Conservation (phyloP, 2,329 filamentous ascomycete genomes). For the Coniochaeta sp. region DNA sequence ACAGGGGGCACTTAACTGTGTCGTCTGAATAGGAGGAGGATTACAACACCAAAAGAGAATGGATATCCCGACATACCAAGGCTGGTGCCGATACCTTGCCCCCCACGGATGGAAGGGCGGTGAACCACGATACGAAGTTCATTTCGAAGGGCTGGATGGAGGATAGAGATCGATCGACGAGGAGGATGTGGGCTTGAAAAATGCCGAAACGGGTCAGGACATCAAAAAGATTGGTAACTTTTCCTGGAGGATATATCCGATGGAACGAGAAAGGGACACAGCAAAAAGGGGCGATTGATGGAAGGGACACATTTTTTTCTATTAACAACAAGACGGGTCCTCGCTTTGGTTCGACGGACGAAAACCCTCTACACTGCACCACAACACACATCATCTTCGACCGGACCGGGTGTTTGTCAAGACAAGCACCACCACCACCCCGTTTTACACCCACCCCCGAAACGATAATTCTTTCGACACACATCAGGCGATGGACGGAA, state of each 20-base stretch:
- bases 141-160: too few species aligned
- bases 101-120: too few species aligned
- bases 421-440: neutral
- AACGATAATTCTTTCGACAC: slow-evolving; percentile 1
- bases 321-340: slow-evolving; percentile 4
- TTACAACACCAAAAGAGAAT: too few species aligned
- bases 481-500: neutral
- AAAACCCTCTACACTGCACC: slow-evolving; percentile 7
- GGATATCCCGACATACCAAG: too few species aligned
- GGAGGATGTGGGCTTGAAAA: slow-evolving; percentile 3
- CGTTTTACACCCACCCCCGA: neutral
- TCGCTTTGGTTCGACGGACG: slow-evolving; percentile 5
- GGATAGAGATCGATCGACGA: neutral
- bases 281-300: slow-evolving; percentile 5
- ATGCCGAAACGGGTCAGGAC: neutral
- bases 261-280: slow-evolving; percentile 3
- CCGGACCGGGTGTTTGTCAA: neutral
- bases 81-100: neutral
- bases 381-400: neutral
- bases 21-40: slow-evolving; percentile 10
- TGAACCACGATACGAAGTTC: too few species aligned
- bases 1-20: neutral
- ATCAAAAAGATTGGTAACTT: slow-evolving; percentile 14
- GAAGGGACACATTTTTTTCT: too few species aligned
- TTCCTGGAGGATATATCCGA: slow-evolving; percentile 1